These are phyloP conservation scores for Fusarium mexicanum DNA, from an alignment of 2,329 filamentous ascomycete species.

Conservation along the genomic window DNA sequence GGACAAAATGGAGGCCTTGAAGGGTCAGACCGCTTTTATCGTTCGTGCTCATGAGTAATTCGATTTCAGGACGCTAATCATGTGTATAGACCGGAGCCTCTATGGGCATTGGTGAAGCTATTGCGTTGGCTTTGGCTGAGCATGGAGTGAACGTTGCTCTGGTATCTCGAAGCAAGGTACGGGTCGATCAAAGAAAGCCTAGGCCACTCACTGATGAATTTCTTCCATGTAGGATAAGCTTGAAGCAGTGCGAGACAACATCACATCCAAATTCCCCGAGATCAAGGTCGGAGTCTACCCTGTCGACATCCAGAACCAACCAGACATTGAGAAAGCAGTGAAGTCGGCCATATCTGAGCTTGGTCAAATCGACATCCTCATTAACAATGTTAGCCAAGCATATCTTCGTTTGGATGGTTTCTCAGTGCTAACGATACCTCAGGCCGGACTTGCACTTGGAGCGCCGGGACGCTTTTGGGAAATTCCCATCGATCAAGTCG, in stretches of 20 bases:
- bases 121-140: background rate
- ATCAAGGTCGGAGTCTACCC: background rate
- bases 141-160: background rate
- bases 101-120: conserved; percentile 16
- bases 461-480: conserved; percentile 14
- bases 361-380: conserved; percentile 16
- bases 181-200: fast-evolving
- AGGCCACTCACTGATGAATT: background rate
- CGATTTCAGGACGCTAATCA: fast-evolving
- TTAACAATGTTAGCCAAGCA: conserved; percentile 7
- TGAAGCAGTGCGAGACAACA: background rate
- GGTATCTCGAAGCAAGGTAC: background rate
- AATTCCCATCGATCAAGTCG: background rate
- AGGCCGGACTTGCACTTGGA: conserved; percentile 24
- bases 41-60: fast-evolving
- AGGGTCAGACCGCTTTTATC: background rate
- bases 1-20: background rate
- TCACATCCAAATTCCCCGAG: background rate
- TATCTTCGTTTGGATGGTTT: fast-evolving
- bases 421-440: fast-evolving
- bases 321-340: background rate
- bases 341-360: background rate
- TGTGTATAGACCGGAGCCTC: background rate
- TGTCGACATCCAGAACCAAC: background rate
- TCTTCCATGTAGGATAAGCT: background rate